Percentiles rank a stretch among this genome's conserved stretches.
These are phyloP conservation scores for Sesbania bispinosa DNA, from an alignment of 306 rosid genomes.

Conservation along the genomic window DNA sequence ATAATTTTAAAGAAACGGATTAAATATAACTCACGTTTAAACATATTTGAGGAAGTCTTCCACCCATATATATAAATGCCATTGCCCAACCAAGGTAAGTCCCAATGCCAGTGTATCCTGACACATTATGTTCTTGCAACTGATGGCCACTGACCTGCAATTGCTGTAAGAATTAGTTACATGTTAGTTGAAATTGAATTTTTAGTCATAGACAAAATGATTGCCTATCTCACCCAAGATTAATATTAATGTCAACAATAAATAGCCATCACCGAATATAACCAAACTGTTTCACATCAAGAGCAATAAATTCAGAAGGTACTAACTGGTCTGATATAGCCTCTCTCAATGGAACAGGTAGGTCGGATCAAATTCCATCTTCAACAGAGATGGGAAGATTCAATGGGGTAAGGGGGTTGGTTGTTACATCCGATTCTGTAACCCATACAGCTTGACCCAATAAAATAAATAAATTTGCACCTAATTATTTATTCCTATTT, in stretches of 20 bases:
- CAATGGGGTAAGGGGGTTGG: too few species aligned
- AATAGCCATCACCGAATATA: neutral
- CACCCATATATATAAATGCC: slow-evolving; percentile 77
- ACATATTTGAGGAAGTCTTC: slow-evolving; percentile 79
- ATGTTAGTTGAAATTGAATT: neutral
- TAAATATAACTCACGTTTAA: slow-evolving; percentile 66
- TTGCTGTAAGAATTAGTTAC: neutral
- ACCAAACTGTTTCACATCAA: neutral
- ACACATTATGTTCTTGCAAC: slow-evolving; percentile 11
- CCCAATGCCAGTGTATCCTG: slow-evolving; percentile 42
- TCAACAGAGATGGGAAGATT: too few species aligned
- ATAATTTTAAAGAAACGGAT: too few species aligned
- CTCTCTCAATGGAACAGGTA: neutral
- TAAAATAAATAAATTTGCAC: neutral
- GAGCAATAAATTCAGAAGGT: neutral
- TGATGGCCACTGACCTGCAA: slow-evolving; percentile 44
- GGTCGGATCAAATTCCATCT: neutral
- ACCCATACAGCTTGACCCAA: neutral
- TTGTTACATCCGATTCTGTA: too few species aligned
- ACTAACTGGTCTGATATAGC: neutral
- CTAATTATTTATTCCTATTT: neutral
- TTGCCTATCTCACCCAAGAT: neutral
- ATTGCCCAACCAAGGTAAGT: slow-evolving; percentile 78
- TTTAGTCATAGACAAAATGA: neutral
- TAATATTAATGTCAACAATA: neutral